These are phyloP conservation scores for Macaranga tanarius DNA, from an alignment of 441 rosid species.

Conservation along the genomic window DNA sequence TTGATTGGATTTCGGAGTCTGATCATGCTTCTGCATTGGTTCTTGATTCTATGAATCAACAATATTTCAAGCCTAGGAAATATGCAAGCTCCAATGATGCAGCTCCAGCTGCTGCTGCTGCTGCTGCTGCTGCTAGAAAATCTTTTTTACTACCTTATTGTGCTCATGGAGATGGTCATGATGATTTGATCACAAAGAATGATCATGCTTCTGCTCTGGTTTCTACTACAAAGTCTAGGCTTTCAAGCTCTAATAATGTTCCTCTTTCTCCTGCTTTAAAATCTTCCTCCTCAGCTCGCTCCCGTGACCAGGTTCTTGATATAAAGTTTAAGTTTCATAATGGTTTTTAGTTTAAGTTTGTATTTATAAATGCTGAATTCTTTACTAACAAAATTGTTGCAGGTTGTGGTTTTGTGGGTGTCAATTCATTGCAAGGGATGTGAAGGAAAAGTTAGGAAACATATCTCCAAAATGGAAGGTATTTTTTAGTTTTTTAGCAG, in stretches of 20 bases:
- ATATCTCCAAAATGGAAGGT: slow-evolving; percentile 97
- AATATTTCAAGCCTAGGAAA: slow-evolving; percentile 8
- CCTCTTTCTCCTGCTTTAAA: slow-evolving; percentile 51
- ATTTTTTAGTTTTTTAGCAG: neutral
- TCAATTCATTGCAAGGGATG: slow-evolving; percentile 97
- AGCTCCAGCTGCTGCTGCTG: slow-evolving; percentile 9
- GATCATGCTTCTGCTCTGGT: neutral
- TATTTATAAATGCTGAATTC: neutral
- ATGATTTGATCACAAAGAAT: neutral
- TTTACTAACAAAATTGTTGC: slow-evolving; percentile 10
- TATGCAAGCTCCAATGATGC: neutral
- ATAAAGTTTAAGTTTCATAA: neutral
- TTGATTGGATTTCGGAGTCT: slow-evolving; percentile 48
- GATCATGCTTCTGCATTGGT: slow-evolving; percentile 20
- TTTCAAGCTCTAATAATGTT: slow-evolving; percentile 25
- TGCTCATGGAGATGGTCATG: slow-evolving; percentile 4
- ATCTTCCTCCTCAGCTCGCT: slow-evolving; percentile 41
- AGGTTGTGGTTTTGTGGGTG: slow-evolving; percentile 90
- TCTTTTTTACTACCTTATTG: slow-evolving; percentile 15
- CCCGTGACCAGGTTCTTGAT: slow-evolving; percentile 49
- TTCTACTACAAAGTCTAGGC: slow-evolving; percentile 30
- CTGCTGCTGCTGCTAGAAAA: slow-evolving; percentile 5
- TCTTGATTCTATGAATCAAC: slow-evolving; percentile 8
- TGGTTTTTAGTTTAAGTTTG: neutral
- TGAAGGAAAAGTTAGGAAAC: slow-evolving; percentile 89